A percentile compares a stretch with the other conserved stretches of the same genome.
These are phyloP conservation scores for Silene latifolia DNA, from an alignment of 148 eudicot species.

Conservation along the genomic window DNA sequence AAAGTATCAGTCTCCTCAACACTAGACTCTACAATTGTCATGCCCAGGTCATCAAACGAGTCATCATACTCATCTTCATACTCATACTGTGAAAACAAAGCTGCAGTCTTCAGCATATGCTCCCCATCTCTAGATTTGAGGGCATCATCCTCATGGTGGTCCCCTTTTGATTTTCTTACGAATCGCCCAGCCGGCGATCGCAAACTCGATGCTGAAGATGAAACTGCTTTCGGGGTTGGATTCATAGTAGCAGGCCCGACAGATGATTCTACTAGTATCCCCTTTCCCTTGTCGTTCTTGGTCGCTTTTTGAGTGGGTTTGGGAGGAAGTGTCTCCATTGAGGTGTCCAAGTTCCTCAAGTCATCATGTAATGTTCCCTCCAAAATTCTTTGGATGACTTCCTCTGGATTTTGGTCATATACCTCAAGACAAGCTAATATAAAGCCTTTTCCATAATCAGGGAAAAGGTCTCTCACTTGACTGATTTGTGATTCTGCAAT, in stretches of 20 bases:
- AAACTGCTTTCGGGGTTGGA: constrained; percentile 23
- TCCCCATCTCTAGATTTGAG: constrained; percentile 51
- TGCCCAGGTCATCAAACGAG: constrained; percentile 90
- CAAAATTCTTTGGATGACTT: constrained; percentile 84
- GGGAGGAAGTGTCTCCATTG: constrained; percentile 52
- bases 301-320: constrained; percentile 35
- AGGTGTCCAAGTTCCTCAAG: constrained; percentile 54
- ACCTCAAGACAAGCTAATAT: constrained; percentile 84
- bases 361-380: constrained; percentile 88
- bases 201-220: constrained; percentile 41
- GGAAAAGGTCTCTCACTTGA: constrained; percentile 90
- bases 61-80: constrained; percentile 98
- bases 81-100: constrained; percentile 63
- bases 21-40: constrained; percentile 72
- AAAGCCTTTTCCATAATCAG: constrained; percentile 87
- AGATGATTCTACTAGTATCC: constrained; percentile 46
- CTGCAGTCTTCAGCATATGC: constrained; percentile 56
- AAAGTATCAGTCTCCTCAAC: constrained; percentile 54
- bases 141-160: constrained; percentile 32
- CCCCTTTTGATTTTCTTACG: constrained; percentile 49
- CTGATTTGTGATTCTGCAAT: constrained; percentile 78
- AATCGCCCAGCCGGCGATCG: constrained; percentile 61
- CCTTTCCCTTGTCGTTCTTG: constrained; percentile 76
- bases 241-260: constrained; percentile 21
- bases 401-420: constrained; percentile 83